Evolutionary conservation across 345 rosid genomes (phyloP).

Genomic region (Heritiera littoralis): DNA sequence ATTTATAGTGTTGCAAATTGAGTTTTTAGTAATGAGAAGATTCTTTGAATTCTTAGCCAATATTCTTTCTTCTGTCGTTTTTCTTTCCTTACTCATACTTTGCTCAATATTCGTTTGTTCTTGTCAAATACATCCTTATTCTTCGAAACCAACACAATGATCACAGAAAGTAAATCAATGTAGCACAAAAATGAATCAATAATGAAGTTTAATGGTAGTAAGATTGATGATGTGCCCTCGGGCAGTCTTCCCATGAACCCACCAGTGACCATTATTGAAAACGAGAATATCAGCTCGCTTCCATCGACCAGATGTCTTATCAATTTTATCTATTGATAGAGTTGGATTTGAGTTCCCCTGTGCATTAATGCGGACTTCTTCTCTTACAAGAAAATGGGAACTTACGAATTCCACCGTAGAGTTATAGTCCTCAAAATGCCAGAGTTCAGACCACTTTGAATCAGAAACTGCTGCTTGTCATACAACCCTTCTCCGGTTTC

Average conservation of each 20-base stretch:
- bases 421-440: constrained; percentile 56
- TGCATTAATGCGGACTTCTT: constrained; percentile 68
- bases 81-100: too few species aligned
- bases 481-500: neutral
- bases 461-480: neutral
- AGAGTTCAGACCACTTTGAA: constrained; percentile 16
- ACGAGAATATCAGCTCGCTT: constrained; percentile 80
- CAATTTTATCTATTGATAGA: constrained; percentile 77
- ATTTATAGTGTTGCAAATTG: too few species aligned
- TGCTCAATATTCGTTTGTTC: too few species aligned
- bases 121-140: too few species aligned
- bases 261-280: constrained; percentile 97
- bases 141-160: too few species aligned
- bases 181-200: neutral
- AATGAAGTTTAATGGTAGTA: neutral
- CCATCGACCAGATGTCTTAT: constrained; percentile 71
- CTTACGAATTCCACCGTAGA: constrained; percentile 86
- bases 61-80: too few species aligned
- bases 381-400: constrained; percentile 95
- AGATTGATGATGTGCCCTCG: constrained; percentile 57
- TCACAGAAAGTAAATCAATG: neutral
- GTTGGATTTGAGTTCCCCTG: constrained; percentile 82
- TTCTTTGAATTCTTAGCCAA: too few species aligned
- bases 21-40: too few species aligned
- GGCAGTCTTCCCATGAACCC: constrained; percentile 97